phyloP scores from a whole-genome alignment of 306 rosid genomes.

The Luffa acutangula region DNA sequence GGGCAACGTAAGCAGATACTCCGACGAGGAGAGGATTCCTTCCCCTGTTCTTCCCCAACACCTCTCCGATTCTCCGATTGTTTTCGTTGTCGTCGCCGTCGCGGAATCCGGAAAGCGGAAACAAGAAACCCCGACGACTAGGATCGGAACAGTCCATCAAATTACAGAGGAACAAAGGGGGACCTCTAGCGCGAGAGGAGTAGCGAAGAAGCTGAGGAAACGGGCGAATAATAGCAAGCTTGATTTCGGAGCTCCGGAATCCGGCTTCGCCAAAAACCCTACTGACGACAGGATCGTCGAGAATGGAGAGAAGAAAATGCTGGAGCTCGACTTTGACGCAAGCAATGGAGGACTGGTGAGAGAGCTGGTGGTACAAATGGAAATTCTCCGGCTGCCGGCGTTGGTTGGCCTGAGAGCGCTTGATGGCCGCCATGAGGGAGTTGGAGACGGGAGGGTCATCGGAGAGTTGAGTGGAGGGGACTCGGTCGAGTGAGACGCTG shows the following conservation, averaged over 20 bases:
- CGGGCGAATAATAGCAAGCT: constrained; percentile 68
- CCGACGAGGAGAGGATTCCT: constrained; percentile 81
- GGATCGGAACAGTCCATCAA: constrained; percentile 31
- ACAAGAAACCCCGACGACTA: constrained; percentile 25
- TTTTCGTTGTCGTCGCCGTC: constrained; percentile 46
- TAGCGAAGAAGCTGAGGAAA: constrained; percentile 45
- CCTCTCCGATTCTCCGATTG: constrained; percentile 59
- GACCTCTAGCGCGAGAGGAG: constrained; percentile 40
- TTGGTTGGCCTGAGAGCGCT: constrained; percentile 94
- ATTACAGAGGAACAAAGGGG: constrained; percentile 65
- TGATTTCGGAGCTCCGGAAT: constrained; percentile 92
- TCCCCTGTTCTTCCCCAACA: constrained; percentile 38
- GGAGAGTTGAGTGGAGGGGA: constrained; percentile 42
- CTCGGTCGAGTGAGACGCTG: constrained; percentile 73
- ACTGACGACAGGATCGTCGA: constrained; percentile 94
- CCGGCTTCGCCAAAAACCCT: constrained; percentile 93
- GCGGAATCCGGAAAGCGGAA: constrained; percentile 29
- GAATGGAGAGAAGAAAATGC: constrained; percentile 66
- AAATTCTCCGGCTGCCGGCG: constrained; percentile 80
- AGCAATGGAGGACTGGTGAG: constrained; percentile 55
- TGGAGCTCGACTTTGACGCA: constrained; percentile 78
- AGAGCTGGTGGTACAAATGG: constrained; percentile 50
- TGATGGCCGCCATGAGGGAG: constrained; percentile 95
- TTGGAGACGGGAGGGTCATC: constrained; percentile 87
- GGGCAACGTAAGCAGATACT: constrained; percentile 50